A percentile compares a stretch with the other conserved stretches of the same genome.
These are phyloP conservation scores for Notholithocarpus densiflorus DNA, from an alignment of 306 rosid genomes.

Conservation along the genomic window DNA sequence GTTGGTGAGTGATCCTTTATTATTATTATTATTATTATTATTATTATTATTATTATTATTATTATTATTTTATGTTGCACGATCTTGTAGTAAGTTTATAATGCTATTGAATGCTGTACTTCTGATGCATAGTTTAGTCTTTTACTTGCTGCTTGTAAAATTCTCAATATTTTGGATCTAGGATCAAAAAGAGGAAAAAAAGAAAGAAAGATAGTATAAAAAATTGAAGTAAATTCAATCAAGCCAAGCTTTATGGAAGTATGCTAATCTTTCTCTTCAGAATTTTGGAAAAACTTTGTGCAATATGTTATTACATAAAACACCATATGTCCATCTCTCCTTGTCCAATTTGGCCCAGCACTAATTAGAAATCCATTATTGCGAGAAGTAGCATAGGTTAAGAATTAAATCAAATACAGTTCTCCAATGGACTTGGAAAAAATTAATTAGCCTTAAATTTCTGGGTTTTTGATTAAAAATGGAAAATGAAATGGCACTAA, in stretches of 20 bases:
- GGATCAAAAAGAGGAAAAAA: too few relatives aligned
- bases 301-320: not conserved
- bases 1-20: constrained; percentile 55
- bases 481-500: not conserved
- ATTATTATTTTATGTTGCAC: constrained; percentile 1
- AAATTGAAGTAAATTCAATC: too few relatives aligned
- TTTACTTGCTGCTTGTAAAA: not conserved
- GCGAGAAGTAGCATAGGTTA: not conserved
- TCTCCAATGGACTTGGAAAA: not conserved
- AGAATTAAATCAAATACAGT: not conserved
- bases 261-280: not conserved
- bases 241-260: not conserved
- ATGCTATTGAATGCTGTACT: not conserved
- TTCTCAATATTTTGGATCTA: not conserved
- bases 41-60: constrained; percentile 5
- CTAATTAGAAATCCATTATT: not conserved
- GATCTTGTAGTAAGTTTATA: not conserved
- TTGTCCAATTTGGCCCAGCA: not conserved
- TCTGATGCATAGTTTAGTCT: not conserved
- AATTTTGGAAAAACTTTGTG: not conserved
- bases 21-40: constrained; percentile 11
- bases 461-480: not conserved
- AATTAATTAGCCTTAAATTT: not conserved
- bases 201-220: not conserved
- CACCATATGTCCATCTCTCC: not conserved